These are phyloP conservation scores for Diophrys appendiculata DNA, from an alignment of 73 alveolate species.

Conservation along the genomic window DNA sequence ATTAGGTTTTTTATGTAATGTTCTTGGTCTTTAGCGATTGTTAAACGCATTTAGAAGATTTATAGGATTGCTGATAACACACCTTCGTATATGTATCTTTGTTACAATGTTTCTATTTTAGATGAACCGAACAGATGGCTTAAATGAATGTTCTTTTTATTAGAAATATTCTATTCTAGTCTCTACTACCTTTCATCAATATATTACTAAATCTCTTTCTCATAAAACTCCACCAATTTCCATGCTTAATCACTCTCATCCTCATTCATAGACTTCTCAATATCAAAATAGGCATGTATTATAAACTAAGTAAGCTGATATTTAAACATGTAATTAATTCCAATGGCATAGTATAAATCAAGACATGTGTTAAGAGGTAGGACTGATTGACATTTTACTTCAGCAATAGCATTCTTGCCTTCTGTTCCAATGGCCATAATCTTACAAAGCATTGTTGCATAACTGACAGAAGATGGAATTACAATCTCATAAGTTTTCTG, in stretches of 20 bases:
- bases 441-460: not conserved
- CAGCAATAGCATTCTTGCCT: slow-evolving; percentile 33
- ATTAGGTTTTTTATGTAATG: not conserved
- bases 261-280: slow-evolving; percentile 38
- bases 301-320: slow-evolving; percentile 28
- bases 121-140: not conserved
- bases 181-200: too few species aligned
- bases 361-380: not conserved
- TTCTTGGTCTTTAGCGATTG: not conserved
- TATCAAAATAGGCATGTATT: slow-evolving; percentile 38
- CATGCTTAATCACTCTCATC: slow-evolving; percentile 17
- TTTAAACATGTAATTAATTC: slow-evolving; percentile 21
- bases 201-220: slow-evolving; percentile 21
- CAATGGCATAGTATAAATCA: not conserved
- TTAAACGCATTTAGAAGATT: not conserved
- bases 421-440: slow-evolving; percentile 36
- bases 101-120: not conserved
- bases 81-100: slow-evolving; percentile 7
- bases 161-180: too few species aligned
- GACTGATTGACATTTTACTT: slow-evolving; percentile 22
- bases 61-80: not conserved
- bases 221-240: not conserved
- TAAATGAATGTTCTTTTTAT: not conserved
- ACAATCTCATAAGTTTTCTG: slow-evolving; percentile 3
- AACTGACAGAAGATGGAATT: slow-evolving; percentile 21